Conservation (phyloP, 2,329 filamentous ascomycete genomes). For the Diaporthe longicolla region DNA sequence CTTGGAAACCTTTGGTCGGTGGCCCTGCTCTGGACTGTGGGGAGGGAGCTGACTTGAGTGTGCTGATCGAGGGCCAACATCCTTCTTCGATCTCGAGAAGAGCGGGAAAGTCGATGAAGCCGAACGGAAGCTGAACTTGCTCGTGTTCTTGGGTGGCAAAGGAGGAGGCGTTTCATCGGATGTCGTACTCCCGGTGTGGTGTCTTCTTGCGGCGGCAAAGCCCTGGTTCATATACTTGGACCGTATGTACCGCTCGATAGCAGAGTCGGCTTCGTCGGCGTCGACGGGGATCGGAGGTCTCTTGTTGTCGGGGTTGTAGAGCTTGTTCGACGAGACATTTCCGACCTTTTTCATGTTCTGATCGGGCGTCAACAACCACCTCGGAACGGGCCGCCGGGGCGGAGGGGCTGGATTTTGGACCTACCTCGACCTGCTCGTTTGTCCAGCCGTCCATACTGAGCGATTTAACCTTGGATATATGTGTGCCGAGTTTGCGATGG, state of each 20-base stretch:
- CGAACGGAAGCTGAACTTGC: slow-evolving; percentile 72
- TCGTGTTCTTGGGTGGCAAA: slow-evolving; percentile 73
- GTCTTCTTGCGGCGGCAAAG: slow-evolving; percentile 53
- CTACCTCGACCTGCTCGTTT: slow-evolving; percentile 94
- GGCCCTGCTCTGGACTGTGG: slow-evolving; percentile 48
- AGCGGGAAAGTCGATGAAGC: slow-evolving; percentile 78
- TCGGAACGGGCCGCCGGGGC: too few relatives aligned
- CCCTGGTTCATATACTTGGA: slow-evolving; percentile 86
- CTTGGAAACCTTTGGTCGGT: slow-evolving; percentile 72
- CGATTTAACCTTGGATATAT: slow-evolving; percentile 99
- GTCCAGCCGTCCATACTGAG: slow-evolving; percentile 99
- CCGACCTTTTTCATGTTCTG: slow-evolving; percentile 96
- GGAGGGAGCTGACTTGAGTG: slow-evolving; percentile 41
- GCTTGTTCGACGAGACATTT: slow-evolving; percentile 87
- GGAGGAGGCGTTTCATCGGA: slow-evolving; percentile 74
- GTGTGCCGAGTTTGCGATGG: slow-evolving; percentile 96
- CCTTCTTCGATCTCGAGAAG: slow-evolving; percentile 73
- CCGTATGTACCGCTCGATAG: slow-evolving; percentile 95
- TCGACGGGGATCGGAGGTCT: slow-evolving; percentile 90
- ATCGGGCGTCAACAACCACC: slow-evolving; percentile 27
- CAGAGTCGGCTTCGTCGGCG: slow-evolving; percentile 90
- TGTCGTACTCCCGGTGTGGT: slow-evolving; percentile 61
- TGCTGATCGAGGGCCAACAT: slow-evolving; percentile 52
- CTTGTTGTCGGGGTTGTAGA: slow-evolving; percentile 88
- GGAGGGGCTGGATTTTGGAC: slow-evolving; percentile 48